These are phyloP conservation scores for Nicotiana sylvestris DNA, from an alignment of 257 asterid genomes.

Conservation along the genomic window DNA sequence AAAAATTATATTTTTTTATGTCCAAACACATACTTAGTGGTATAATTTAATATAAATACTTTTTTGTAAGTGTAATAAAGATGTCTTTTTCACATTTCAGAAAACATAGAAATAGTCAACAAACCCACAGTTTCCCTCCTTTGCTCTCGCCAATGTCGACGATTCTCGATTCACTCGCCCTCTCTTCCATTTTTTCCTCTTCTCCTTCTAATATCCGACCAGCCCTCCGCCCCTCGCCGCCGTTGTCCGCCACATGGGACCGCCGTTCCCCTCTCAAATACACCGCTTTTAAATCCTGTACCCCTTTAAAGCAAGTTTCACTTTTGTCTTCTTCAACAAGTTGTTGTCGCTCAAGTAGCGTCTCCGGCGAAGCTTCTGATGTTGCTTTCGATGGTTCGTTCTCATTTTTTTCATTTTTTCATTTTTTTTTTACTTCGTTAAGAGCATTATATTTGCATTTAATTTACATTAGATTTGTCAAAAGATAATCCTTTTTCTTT, in stretches of 20 bases:
- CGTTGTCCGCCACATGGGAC: neutral
- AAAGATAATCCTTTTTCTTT: too few species aligned
- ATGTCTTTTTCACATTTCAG: neutral
- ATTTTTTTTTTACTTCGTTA: neutral
- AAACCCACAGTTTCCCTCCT: neutral
- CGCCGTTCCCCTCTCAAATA: neutral
- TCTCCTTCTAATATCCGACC: neutral
- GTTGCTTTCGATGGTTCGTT: neutral
- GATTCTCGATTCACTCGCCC: neutral
- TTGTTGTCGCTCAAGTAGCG: neutral
- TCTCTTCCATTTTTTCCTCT: neutral
- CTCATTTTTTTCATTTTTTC: neutral
- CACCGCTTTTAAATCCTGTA: neutral
- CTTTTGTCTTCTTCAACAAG: neutral
- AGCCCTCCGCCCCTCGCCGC: neutral
- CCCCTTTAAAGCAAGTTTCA: neutral
- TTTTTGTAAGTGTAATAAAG: neutral
- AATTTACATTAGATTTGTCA: too few species aligned
- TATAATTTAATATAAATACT: too few species aligned
- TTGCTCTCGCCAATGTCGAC: neutral
- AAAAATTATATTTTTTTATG: too few species aligned
- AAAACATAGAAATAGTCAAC: neutral
- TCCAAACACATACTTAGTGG: too few species aligned
- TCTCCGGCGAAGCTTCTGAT: slow-evolving; percentile 2
- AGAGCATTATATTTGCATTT: too few species aligned